A percentile compares a stretch with the other conserved stretches of the same genome.
Conservation (phyloP, 2,329 filamentous ascomycete species). For the Botrytis galanthina region DNA sequence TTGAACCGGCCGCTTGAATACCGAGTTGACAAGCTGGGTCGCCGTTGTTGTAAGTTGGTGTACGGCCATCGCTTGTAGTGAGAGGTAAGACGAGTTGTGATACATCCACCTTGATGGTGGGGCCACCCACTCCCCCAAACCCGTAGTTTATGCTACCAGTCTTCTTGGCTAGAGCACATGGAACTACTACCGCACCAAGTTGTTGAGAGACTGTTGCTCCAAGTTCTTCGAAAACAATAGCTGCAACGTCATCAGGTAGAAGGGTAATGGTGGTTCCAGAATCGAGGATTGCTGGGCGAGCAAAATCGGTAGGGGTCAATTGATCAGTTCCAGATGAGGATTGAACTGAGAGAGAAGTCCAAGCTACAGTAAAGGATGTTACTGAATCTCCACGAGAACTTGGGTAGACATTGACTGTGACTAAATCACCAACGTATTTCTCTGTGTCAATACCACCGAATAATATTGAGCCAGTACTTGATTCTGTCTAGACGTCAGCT, state of each 20-base stretch:
- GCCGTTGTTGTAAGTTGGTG: slow-evolving; percentile 35
- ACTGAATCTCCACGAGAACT: slow-evolving; percentile 7
- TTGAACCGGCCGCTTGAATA: slow-evolving; percentile 42
- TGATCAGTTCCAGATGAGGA: slow-evolving; percentile 42
- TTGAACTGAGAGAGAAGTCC: slow-evolving; percentile 37
- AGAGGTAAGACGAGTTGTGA: slow-evolving; percentile 46
- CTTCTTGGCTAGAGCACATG: slow-evolving; percentile 43
- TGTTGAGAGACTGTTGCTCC: slow-evolving; percentile 46
- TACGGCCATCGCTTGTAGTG: slow-evolving; percentile 37
- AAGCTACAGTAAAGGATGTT: slow-evolving; percentile 38
- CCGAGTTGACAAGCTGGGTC: slow-evolving; percentile 53
- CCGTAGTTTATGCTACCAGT: slow-evolving; percentile 48
- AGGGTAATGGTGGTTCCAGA: slow-evolving; percentile 67
- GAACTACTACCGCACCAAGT: slow-evolving; percentile 49
- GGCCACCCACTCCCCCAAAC: slow-evolving; percentile 47
- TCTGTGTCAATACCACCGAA: slow-evolving; percentile 49
- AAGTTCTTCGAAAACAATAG: slow-evolving; percentile 45
- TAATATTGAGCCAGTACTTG: slow-evolving; percentile 40
- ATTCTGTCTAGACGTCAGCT: slow-evolving; percentile 30
- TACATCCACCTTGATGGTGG: slow-evolving; percentile 46
- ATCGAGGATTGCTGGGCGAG: slow-evolving; percentile 57
- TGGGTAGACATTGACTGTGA: slow-evolving; percentile 37
- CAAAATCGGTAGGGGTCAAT: slow-evolving; percentile 37
- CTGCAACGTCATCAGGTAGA: slow-evolving; percentile 57
- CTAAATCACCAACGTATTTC: slow-evolving; percentile 44